Evolutionary conservation across 495 filamentous ascomycete species (phyloP).

Genomic region (Penicillium fimorum): DNA sequence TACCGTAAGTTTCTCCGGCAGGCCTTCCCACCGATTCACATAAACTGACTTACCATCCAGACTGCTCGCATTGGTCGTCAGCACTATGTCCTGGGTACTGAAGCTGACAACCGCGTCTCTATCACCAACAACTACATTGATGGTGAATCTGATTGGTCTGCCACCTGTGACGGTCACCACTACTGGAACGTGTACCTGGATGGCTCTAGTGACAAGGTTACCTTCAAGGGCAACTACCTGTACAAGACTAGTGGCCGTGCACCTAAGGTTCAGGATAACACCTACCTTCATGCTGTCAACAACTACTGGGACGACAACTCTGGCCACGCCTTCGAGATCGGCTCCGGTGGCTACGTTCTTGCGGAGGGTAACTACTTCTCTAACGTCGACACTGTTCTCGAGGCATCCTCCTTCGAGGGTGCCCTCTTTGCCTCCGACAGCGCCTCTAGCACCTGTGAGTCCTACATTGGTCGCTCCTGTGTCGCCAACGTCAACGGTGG

Average conservation of each 20-base stretch:
- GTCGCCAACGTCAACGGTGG: conserved; percentile 8
- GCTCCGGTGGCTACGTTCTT: conserved; percentile 7
- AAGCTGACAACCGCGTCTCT: conserved; percentile 40
- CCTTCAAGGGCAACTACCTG: conserved; percentile 48
- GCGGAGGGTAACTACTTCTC: conserved; percentile 12
- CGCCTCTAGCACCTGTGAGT: conserved; percentile 3
- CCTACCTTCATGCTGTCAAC: conserved; percentile 50
- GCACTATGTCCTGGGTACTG: conserved; percentile 43
- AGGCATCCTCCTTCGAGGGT: not conserved
- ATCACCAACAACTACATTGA: conserved; percentile 50
- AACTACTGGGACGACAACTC: conserved; percentile 56
- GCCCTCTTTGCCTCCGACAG: conserved; percentile 3
- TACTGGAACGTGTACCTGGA: conserved; percentile 48
- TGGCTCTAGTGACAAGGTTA: conserved; percentile 41
- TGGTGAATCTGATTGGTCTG: conserved; percentile 38
- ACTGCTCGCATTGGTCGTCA: conserved; percentile 48
- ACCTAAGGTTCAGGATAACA: conserved; percentile 45
- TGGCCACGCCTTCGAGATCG: conserved; percentile 41
- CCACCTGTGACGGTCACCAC: conserved; percentile 45
- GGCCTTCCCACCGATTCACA: not conserved
- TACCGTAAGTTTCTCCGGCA: conserved; percentile 14
- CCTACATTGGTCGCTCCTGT: conserved; percentile 9
- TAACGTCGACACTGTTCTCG: conserved; percentile 1
- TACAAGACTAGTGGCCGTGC: conserved; percentile 43
- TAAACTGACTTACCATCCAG: not conserved